A percentile compares a stretch with the other conserved stretches of the same genome.
phyloP scores from a whole-genome alignment of 2,329 filamentous ascomycete species.

The Aspergillus persii region DNA sequence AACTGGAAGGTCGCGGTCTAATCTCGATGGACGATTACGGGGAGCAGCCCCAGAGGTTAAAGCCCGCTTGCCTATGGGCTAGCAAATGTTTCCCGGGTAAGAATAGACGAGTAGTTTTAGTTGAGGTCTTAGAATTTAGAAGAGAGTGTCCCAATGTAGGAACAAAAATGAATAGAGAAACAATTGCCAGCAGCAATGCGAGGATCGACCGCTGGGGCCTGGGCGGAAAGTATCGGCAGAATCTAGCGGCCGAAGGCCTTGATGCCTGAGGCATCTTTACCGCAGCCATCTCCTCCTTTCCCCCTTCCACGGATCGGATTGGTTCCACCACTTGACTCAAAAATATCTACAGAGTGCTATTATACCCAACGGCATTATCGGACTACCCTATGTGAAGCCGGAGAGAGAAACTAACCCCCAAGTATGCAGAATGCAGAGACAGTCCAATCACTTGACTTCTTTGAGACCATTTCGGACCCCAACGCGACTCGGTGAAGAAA shows the following conservation, averaged over 20 bases:
- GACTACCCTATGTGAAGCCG: background rate
- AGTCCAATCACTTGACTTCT: background rate
- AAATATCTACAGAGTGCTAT: background rate
- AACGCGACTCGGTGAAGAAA: background rate
- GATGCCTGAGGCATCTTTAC: background rate
- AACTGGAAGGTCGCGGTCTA: background rate
- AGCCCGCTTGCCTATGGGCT: background rate
- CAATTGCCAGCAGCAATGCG: background rate
- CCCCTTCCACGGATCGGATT: background rate
- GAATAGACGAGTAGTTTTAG: background rate
- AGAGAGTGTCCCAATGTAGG: background rate
- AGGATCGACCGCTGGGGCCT: background rate
- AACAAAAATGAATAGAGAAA: background rate
- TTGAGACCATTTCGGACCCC: background rate
- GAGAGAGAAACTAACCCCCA: background rate
- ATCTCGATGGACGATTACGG: background rate
- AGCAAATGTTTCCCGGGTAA: background rate
- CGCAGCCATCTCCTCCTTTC: background rate
- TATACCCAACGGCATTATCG: background rate
- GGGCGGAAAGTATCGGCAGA: background rate
- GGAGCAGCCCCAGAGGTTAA: background rate
- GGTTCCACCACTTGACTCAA: background rate
- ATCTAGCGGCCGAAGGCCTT: background rate
- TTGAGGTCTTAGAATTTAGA: background rate
- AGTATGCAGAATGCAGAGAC: background rate